Evolutionary conservation across 352 stramenopile species (phyloP).

Genomic region (Thalassiosira oceanica): DNA sequence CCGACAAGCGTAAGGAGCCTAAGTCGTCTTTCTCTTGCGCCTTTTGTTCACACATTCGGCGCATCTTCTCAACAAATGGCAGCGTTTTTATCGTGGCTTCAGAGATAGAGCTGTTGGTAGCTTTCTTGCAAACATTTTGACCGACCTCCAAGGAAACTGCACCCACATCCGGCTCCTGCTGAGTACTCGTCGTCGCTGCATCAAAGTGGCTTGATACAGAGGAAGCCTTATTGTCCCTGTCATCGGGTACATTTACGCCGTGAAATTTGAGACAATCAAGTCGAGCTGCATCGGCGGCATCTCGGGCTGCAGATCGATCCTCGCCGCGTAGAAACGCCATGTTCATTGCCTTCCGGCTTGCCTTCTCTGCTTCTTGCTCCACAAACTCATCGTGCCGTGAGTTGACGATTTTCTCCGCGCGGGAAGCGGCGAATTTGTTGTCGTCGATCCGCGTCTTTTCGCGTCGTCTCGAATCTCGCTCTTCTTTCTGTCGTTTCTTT

Average conservation of each 20-base stretch:
- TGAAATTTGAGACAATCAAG: slow-evolving; percentile 39
- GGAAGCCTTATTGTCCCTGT: not conserved
- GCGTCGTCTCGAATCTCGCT: slow-evolving; percentile 34
- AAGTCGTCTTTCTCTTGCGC: slow-evolving; percentile 52
- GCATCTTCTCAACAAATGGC: slow-evolving; percentile 63
- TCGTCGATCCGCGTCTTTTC: slow-evolving; percentile 38
- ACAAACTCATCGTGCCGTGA: slow-evolving; percentile 54
- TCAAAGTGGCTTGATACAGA: not conserved
- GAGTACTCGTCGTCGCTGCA: not conserved
- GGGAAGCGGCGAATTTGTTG: slow-evolving; percentile 17
- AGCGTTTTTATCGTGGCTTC: slow-evolving; percentile 48
- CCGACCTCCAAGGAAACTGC: slow-evolving; percentile 2
- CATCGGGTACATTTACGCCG: slow-evolving; percentile 13
- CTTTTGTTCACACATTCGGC: slow-evolving; percentile 61
- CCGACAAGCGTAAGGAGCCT: slow-evolving; percentile 11
- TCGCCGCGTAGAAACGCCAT: slow-evolving; percentile 59
- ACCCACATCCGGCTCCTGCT: not conserved
- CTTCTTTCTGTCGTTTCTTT: slow-evolving; percentile 42
- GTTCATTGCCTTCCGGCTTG: slow-evolving; percentile 58
- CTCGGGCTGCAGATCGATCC: slow-evolving; percentile 35
- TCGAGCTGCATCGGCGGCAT: slow-evolving; percentile 41
- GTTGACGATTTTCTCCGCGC: slow-evolving; percentile 43
- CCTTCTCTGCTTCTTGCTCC: slow-evolving; percentile 53
- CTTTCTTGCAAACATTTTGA: not conserved
- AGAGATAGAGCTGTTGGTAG: slow-evolving; percentile 8